phyloP scores from a whole-genome alignment of 1,284 basidiomycete genomes.

The Vanrija sp. region DNA sequence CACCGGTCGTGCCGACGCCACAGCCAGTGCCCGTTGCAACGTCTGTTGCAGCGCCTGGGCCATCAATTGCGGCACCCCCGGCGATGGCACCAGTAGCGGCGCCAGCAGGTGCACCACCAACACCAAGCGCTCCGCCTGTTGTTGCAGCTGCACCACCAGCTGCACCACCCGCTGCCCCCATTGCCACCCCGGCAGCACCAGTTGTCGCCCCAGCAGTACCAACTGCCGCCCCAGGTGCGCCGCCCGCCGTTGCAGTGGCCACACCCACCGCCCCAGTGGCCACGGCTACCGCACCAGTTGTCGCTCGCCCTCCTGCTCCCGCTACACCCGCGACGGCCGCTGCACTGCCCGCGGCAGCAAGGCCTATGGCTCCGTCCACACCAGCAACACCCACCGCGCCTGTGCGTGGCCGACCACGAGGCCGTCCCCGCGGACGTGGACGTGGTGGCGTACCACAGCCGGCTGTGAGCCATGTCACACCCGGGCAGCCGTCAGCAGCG shows the following conservation, averaged over 20 bases:
- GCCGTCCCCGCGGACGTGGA: conserved; percentile 13
- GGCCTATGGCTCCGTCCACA: not conserved
- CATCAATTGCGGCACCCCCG: not conserved
- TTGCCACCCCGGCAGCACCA: not conserved
- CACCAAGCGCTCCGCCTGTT: no score
- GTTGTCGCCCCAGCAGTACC: not conserved
- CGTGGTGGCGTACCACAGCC: conserved; percentile 13
- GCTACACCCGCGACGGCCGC: not conserved
- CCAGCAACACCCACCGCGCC: not conserved
- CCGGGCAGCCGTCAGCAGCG: not conserved
- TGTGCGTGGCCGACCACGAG: conserved; percentile 15
- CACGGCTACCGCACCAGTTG: not conserved
- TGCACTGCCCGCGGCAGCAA: not conserved
- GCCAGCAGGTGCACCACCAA: not conserved
- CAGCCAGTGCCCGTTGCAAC: not conserved
- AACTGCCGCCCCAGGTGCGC: not conserved
- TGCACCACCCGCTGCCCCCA: not conserved
- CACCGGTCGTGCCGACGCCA: not conserved
- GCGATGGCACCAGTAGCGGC: no score
- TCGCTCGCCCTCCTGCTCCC: not conserved
- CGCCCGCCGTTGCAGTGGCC: not conserved
- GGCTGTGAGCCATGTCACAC: not conserved
- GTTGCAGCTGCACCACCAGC: not conserved
- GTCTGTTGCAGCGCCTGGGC: no score
- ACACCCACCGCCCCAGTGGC: no score